Conservation (phyloP, 352 stramenopile genomes). For the Phytophthora pini region DNA sequence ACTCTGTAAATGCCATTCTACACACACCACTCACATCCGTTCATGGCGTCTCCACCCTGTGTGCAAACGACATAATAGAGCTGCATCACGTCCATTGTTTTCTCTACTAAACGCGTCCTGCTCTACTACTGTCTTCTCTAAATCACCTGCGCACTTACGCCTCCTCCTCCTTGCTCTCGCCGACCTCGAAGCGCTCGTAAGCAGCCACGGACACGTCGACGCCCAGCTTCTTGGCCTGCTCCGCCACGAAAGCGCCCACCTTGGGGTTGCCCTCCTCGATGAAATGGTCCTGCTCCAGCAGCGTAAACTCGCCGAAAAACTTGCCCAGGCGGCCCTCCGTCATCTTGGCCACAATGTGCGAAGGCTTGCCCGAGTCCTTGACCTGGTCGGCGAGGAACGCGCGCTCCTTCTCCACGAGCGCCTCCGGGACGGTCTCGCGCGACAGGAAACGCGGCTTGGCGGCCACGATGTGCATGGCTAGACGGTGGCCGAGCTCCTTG, state of each 20-base stretch:
- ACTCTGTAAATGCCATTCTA: constrained; percentile 40
- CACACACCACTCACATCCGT: constrained; percentile 24
- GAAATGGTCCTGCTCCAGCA: constrained; percentile 95
- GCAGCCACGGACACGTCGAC: constrained; percentile 63
- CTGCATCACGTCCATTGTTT: constrained; percentile 21
- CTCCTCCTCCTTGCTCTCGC: constrained; percentile 59
- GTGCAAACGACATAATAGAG: constrained; percentile 39
- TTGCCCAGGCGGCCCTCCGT: constrained; percentile 93
- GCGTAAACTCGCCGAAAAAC: constrained; percentile 94
- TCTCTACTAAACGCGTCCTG: constrained; percentile 22
- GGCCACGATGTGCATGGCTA: constrained; percentile 97
- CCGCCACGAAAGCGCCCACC: constrained; percentile 80
- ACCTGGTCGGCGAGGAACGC: constrained; percentile 92
- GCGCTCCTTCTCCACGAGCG: constrained; percentile 92
- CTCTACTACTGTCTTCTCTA: constrained; percentile 26
- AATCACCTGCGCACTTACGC: constrained; percentile 34
- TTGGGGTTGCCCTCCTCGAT: constrained; percentile 94
- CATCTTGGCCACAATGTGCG: constrained; percentile 95
- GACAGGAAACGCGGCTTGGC: constrained; percentile 92
- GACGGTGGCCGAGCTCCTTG: constrained; percentile 87
- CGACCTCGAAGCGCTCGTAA: constrained; percentile 84
- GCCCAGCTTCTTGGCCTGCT: constrained; percentile 68
- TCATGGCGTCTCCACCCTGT: constrained; percentile 17
- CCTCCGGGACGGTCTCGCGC: constrained; percentile 83
- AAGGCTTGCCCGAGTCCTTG: constrained; percentile 87